Percentiles rank a stretch among this genome's conserved stretches.
Conservation (phyloP, 2,329 filamentous ascomycete species). For the Hypomyces perniciosus region DNA sequence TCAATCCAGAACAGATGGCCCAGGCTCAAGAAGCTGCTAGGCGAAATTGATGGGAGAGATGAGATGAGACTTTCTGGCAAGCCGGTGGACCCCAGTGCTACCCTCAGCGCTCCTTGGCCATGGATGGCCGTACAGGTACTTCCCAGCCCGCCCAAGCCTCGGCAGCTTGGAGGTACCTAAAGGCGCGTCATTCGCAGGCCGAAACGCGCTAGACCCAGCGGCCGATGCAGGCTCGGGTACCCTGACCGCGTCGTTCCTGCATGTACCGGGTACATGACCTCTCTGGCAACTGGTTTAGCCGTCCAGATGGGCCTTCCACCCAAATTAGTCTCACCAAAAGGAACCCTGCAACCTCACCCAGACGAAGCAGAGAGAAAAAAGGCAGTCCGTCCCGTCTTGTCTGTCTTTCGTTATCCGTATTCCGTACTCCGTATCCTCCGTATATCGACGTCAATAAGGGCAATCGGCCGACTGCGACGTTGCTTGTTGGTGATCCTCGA, state of each 20-base stretch:
- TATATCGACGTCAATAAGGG: no score
- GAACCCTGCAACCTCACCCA: not conserved
- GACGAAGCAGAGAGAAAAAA: not conserved
- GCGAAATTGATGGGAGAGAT: conserved; percentile 23
- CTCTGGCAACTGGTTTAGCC: not conserved
- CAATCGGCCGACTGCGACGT: no score
- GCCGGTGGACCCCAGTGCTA: conserved; percentile 9
- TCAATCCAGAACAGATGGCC: not conserved
- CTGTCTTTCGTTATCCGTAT: no score
- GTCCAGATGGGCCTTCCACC: not conserved
- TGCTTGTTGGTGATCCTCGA: no score
- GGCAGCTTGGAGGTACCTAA: conserved; percentile 13
- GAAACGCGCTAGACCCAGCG: conserved; percentile 18
- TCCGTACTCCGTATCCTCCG: no score
- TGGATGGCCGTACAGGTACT: conserved; percentile 9
- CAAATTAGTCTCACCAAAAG: not conserved
- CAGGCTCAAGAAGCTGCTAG: conserved; percentile 19
- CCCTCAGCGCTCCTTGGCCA: not conserved
- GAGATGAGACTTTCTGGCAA: conserved; percentile 9
- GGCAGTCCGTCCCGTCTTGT: not conserved
- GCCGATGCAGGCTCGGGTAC: conserved; percentile 13
- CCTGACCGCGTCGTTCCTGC: conserved; percentile 25
- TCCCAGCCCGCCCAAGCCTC: not conserved
- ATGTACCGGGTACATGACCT: conserved; percentile 18
- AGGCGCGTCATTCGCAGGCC: not conserved